phyloP scores from a whole-genome alignment of 441 rosid genomes.

The Brassica balearica region DNA sequence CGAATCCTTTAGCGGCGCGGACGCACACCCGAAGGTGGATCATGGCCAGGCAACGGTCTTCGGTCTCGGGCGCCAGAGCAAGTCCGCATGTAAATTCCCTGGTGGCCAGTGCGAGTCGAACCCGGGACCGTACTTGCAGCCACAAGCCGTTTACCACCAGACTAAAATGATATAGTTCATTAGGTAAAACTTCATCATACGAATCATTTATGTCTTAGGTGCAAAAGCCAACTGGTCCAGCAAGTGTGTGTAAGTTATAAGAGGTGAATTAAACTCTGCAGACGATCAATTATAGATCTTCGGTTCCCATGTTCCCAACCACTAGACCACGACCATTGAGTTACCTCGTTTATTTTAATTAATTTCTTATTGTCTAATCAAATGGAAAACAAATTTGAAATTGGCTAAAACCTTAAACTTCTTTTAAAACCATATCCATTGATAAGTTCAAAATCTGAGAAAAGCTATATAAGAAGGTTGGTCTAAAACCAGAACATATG shows the following conservation, averaged over 20 bases:
- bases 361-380: constrained; percentile 12
- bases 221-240: background rate
- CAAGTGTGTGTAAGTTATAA: background rate
- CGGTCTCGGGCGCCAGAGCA: too few relatives aligned
- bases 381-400: background rate
- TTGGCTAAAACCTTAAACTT: constrained; percentile 24
- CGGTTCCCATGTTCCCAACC: background rate
- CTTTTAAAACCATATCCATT: constrained; percentile 11
- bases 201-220: background rate
- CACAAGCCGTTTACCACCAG: too few relatives aligned
- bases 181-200: background rate
- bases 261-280: background rate
- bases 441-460: constrained; percentile 30
- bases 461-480: constrained; percentile 18
- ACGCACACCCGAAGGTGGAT: too few relatives aligned
- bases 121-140: too few relatives aligned
- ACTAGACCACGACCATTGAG: background rate
- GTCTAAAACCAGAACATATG: constrained; percentile 2
- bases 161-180: background rate
- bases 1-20: too few relatives aligned
- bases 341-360: background rate
- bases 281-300: background rate
- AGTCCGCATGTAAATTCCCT: too few relatives aligned
- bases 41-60: too few relatives aligned
- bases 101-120: too few relatives aligned